These are phyloP conservation scores for Peniophora sp. DNA, from an alignment of 1,284 basidiomycete species.

Conservation along the genomic window DNA sequence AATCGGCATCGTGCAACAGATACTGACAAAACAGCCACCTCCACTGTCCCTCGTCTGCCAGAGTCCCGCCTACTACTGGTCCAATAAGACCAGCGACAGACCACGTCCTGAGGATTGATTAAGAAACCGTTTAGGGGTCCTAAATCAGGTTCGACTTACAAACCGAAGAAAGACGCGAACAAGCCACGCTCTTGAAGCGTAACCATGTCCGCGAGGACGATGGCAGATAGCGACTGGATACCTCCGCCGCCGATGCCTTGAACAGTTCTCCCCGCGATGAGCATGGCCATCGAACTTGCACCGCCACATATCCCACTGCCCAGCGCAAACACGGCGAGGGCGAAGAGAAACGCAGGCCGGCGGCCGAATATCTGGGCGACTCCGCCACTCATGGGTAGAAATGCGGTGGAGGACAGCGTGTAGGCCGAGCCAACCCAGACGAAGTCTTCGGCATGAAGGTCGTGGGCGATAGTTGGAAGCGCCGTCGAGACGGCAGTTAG, in stretches of 20 bases:
- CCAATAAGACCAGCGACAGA: neutral
- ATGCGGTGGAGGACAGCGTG: slow-evolving; percentile 2
- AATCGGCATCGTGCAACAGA: neutral
- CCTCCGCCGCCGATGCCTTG: slow-evolving; percentile 44
- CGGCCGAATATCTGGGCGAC: slow-evolving; percentile 28
- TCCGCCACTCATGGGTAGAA: neutral
- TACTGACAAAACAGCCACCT: neutral
- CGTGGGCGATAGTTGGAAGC: slow-evolving; percentile 2
- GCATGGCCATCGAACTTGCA: slow-evolving; percentile 29
- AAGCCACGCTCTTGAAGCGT: slow-evolving; percentile 30
- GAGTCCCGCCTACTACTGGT: neutral
- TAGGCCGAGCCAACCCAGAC: slow-evolving; percentile 11
- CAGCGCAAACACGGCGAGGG: slow-evolving; percentile 31
- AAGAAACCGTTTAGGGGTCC: neutral
- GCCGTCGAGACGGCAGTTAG: slow-evolving; percentile 2
- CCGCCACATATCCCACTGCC: slow-evolving; percentile 37
- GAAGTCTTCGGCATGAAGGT: slow-evolving; percentile 1
- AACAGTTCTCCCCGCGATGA: slow-evolving; percentile 35
- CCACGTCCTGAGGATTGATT: neutral
- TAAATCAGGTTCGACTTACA: neutral
- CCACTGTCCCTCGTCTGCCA: neutral
- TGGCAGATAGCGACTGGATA: slow-evolving; percentile 30
- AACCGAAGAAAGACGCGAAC: neutral
- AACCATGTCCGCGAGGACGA: slow-evolving; percentile 38
- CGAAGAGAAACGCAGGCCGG: slow-evolving; percentile 26